Evolutionary conservation across 2,329 filamentous ascomycete species (phyloP).

Genomic region (Fusarium beomiforme): DNA sequence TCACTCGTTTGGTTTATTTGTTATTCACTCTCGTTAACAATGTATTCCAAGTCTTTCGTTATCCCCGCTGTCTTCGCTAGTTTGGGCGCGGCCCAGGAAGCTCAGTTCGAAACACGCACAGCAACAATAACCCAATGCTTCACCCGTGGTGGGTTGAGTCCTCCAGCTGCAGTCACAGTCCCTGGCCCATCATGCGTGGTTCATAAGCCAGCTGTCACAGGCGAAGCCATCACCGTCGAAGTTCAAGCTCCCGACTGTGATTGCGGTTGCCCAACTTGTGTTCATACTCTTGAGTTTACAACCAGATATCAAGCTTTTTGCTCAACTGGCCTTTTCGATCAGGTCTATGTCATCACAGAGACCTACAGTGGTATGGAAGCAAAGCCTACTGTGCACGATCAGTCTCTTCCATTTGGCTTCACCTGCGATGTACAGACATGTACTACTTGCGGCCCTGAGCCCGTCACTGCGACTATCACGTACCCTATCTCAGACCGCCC

Average conservation of each 20-base stretch:
- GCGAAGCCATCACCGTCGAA: conserved; percentile 14
- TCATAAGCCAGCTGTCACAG: conserved; percentile 13
- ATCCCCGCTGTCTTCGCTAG: not conserved
- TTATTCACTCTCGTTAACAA: not conserved
- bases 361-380: conserved; percentile 21
- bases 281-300: conserved; percentile 19
- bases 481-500: conserved; percentile 14
- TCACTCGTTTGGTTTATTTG: not conserved
- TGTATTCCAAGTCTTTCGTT: conserved; percentile 6
- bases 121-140: conserved; percentile 30
- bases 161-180: not conserved
- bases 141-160: not conserved
- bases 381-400: conserved; percentile 6
- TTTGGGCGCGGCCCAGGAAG: not conserved
- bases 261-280: conserved; percentile 26
- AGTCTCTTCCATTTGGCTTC: conserved; percentile 22
- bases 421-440: conserved; percentile 30
- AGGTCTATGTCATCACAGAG: conserved; percentile 27
- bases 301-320: conserved; percentile 20
- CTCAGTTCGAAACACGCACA: conserved; percentile 8
- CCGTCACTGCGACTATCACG: conserved; percentile 28
- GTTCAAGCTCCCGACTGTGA: conserved; percentile 29
- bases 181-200: conserved; percentile 1
- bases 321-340: conserved; percentile 17
- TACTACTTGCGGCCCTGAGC: conserved; percentile 14